Evolutionary conservation across 768 basidiomycete genomes (phyloP), one percentile per base, ranked within the genome.

Genomic region (Rhodosporidiobolus odoratus): DNA sequence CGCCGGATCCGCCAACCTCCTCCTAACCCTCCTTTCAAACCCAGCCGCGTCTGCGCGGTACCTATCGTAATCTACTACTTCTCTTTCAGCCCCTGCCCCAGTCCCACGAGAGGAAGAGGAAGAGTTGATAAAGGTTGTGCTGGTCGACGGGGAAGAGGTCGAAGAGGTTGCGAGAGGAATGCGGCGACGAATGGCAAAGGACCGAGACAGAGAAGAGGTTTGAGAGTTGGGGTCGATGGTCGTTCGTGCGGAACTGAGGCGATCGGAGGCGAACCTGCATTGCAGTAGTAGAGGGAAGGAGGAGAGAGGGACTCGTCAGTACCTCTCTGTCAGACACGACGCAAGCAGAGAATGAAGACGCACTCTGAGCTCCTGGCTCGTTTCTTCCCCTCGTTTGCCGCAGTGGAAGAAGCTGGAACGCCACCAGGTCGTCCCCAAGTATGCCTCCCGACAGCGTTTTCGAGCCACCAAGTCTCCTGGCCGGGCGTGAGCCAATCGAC

Each of bases 391-490:
- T 41, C 50, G 5, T 58, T 32, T 48, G 5, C 52, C 52, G 52
- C 27, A 12, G 5, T 25, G 12, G 12, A 17, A 13, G 9, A 50
- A 50, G 43, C 43, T 45, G 13, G 43, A 45, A 45, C 43, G 13
- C 43, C n/a, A n/a, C 27, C 27, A 53, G 52, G 9, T 8, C 25
- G 12, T 9, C 48, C 15, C 15, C 12, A 15, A 25, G 57, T 7
- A 32, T 65, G 54, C 40, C 58, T 65, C 15, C 35, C 45, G 43
- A 71, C 61, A 4, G 53, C 41, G n/a, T 62, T 47, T 1, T 71
- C 69, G 41, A 71, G 60, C 69, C 69, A 71, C 69, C 69, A 71
- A 17, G 69, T 71, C 40, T 71, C 69, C 38, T 50, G 40, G 25
- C 7, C 1, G 6, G 69, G 69, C 9, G 52, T 47, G 37, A 71